Evolutionary conservation across 2,329 filamentous ascomycete species (phyloP).

Genomic region (Pezicula neosporulosa): DNA sequence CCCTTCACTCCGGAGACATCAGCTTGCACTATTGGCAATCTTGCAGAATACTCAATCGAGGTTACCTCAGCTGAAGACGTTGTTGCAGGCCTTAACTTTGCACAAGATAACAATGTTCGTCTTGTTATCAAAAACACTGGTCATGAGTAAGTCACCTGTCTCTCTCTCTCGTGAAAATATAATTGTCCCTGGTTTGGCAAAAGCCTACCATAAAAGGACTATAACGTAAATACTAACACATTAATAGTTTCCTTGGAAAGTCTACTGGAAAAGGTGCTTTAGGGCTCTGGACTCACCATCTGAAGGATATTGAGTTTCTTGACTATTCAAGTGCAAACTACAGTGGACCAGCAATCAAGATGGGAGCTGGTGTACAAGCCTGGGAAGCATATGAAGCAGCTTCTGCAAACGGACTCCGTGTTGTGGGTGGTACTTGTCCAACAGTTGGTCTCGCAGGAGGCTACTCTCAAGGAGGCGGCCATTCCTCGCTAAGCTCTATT

Average conservation of each 20-base stretch:
- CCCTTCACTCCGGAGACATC: neutral
- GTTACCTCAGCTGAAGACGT: constrained; percentile 27
- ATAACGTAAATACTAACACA: too few species aligned
- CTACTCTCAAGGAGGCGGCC: constrained; percentile 14
- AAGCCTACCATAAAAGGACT: too few species aligned
- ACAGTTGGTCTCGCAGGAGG: constrained; percentile 11
- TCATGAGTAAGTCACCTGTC: neutral
- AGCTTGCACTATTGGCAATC: constrained; percentile 17
- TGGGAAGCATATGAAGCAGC: constrained; percentile 13
- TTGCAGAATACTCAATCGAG: constrained; percentile 31
- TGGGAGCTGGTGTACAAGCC: constrained; percentile 9
- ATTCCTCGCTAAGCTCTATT: constrained; percentile 5
- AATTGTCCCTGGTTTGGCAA: constrained; percentile 28
- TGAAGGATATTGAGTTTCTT: constrained; percentile 10
- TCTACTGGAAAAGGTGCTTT: constrained; percentile 33
- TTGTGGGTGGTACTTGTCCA: constrained; percentile 6
- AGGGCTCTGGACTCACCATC: constrained; percentile 12
- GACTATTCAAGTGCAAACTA: constrained; percentile 4
- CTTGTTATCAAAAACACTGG: constrained; percentile 9
- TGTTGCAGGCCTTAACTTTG: constrained; percentile 26
- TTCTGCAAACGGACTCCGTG: constrained; percentile 29
- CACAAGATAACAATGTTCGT: constrained; percentile 10
- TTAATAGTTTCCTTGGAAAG: constrained; percentile 41
- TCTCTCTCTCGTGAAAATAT: neutral
- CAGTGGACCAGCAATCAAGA: constrained; percentile 21